phyloP scores from a whole-genome alignment of 2,329 filamentous ascomycete genomes.

The Aspergillus latus region DNA sequence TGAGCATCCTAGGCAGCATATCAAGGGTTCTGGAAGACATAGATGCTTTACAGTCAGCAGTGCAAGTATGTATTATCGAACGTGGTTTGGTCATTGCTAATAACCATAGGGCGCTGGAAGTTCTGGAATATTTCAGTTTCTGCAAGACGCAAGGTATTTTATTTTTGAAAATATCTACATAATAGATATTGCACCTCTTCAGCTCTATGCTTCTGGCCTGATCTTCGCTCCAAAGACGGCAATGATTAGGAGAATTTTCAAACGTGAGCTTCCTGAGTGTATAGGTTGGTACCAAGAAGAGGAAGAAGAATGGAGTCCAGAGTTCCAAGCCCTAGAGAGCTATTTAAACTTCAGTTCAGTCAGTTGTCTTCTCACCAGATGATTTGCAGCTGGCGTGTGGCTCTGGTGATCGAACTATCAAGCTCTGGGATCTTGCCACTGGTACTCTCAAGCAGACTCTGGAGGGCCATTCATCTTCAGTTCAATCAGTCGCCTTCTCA shows the following conservation, averaged over 20 bases:
- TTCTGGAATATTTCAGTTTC: not conserved
- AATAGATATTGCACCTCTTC: not conserved
- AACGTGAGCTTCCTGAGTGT: not conserved
- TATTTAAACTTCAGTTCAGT: too few relatives aligned
- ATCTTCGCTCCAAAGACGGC: not conserved
- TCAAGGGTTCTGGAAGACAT: not conserved
- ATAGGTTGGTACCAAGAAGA: not conserved
- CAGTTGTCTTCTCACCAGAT: too few relatives aligned
- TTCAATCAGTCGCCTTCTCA: too few relatives aligned
- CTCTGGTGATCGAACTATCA: too few relatives aligned
- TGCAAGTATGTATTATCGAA: too few relatives aligned
- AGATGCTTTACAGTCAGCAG: not conserved
- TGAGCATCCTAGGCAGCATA: not conserved
- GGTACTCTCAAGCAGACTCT: not conserved
- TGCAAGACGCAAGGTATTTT: not conserved
- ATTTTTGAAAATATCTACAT: not conserved
- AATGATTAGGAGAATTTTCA: not conserved
- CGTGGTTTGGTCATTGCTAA: not conserved
- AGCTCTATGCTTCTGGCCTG: not conserved
- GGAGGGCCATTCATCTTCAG: too few relatives aligned
- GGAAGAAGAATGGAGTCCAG: not conserved
- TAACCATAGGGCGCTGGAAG: not conserved
- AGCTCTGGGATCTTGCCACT: too few relatives aligned
- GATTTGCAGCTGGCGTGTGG: too few relatives aligned
- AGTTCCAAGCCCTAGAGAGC: not conserved